Evolutionary conservation across 495 filamentous ascomycete species (phyloP).

Genomic region (Penicillium odoratum): DNA sequence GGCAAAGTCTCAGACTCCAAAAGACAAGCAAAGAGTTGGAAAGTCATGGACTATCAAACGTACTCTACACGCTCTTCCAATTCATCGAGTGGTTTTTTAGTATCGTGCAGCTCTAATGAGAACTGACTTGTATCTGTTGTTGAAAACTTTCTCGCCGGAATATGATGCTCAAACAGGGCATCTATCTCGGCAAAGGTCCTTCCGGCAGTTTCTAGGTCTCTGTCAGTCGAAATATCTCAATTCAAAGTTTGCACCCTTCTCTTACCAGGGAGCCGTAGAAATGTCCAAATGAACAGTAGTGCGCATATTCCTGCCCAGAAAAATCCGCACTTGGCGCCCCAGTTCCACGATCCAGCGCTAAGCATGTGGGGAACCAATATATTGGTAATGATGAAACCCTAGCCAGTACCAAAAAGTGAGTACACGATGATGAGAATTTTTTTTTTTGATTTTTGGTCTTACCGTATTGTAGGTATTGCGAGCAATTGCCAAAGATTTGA

Average conservation of each 20-base stretch:
- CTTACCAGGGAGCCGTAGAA: slow-evolving; percentile 62
- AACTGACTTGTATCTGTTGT: slow-evolving; percentile 6
- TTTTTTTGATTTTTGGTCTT: too few relatives aligned
- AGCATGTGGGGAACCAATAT: slow-evolving; percentile 76
- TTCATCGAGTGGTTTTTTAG: neutral
- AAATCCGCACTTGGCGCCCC: slow-evolving; percentile 73
- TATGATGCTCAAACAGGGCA: slow-evolving; percentile 63
- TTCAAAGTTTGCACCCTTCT: too few relatives aligned
- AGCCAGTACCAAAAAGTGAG: too few relatives aligned
- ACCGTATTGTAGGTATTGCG: slow-evolving; percentile 71
- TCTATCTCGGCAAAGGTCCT: slow-evolving; percentile 77
- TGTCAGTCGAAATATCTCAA: neutral
- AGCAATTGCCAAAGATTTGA: slow-evolving; percentile 72
- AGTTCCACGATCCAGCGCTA: slow-evolving; percentile 72
- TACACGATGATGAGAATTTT: too few relatives aligned
- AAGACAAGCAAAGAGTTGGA: too few relatives aligned
- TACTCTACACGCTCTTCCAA: neutral
- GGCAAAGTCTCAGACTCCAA: too few relatives aligned
- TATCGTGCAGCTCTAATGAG: neutral
- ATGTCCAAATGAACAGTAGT: slow-evolving; percentile 68
- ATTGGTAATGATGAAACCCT: slow-evolving; percentile 54
- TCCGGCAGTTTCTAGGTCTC: slow-evolving; percentile 56
- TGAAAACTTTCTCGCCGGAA: slow-evolving; percentile 70
- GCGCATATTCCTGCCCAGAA: slow-evolving; percentile 78
- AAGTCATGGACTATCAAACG: too few relatives aligned